Conservation (phyloP, 2,329 filamentous ascomycete species). For the Claviceps arundinis region DNA sequence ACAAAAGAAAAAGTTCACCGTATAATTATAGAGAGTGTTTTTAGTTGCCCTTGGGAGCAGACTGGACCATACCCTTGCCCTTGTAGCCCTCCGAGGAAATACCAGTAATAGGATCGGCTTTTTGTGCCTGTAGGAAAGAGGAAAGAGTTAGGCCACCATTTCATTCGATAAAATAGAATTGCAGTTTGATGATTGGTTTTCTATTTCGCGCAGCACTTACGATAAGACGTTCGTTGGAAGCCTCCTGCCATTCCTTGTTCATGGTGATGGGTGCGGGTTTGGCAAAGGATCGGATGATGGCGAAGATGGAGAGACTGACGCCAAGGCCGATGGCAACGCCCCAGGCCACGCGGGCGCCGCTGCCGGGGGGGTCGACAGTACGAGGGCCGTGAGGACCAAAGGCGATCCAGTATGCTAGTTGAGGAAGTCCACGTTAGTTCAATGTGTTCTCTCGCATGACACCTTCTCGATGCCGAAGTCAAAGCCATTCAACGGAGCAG, state of each 20-base stretch:
- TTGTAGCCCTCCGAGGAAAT: slow-evolving; percentile 65
- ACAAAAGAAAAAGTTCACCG: slow-evolving; percentile 19
- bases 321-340: slow-evolving; percentile 58
- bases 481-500: neutral
- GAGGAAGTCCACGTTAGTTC: slow-evolving; percentile 16
- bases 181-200: neutral
- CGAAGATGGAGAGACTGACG: slow-evolving; percentile 59
- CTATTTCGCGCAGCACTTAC: slow-evolving; percentile 32
- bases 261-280: slow-evolving; percentile 68
- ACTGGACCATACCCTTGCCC: slow-evolving; percentile 70
- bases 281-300: slow-evolving; percentile 56
- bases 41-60: slow-evolving; percentile 40
- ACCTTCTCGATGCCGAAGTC: neutral
- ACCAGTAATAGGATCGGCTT: slow-evolving; percentile 76
- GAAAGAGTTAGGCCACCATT: neutral
- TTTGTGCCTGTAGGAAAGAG: slow-evolving; percentile 49
- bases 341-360: slow-evolving; percentile 64
- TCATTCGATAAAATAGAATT: neutral
- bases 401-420: slow-evolving; percentile 92
- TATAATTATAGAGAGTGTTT: slow-evolving; percentile 10
- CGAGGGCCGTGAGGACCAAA: slow-evolving; percentile 95
- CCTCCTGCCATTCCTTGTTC: slow-evolving; percentile 95
- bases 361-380: slow-evolving; percentile 67
- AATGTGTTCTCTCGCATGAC: slow-evolving; percentile 14
- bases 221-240: slow-evolving; percentile 84